Evolutionary conservation across 495 filamentous ascomycete genomes (phyloP).

Genomic region (Lentithecium fluviatile): DNA sequence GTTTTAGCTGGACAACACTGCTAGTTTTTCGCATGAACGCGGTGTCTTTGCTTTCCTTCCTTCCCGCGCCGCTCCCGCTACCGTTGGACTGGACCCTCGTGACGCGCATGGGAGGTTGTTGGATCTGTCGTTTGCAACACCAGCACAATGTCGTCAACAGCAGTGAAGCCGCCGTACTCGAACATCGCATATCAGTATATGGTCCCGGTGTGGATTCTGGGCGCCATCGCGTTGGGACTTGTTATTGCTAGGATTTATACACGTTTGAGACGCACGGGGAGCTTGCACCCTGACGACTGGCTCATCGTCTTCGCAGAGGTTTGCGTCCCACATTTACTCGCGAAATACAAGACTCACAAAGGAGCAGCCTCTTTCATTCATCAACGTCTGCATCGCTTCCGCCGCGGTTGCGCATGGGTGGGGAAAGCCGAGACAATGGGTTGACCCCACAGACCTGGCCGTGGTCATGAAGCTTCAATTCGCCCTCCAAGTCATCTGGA

Average conservation of each 20-base stretch:
- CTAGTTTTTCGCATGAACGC: too few species aligned
- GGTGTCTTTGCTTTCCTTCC: too few species aligned
- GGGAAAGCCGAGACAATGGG: not conserved
- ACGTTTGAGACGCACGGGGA: not conserved
- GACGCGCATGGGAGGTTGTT: not conserved
- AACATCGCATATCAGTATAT: not conserved
- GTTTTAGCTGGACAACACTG: too few species aligned
- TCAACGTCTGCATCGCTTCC: slow-evolving; percentile 1
- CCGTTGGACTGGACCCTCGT: too few species aligned
- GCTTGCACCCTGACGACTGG: not conserved
- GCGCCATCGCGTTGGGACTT: not conserved
- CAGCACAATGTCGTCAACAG: not conserved
- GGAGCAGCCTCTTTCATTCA: slow-evolving; percentile 13
- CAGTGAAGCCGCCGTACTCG: not conserved
- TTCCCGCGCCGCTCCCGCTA: too few species aligned
- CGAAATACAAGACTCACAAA: too few species aligned
- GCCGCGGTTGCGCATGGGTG: slow-evolving; percentile 11
- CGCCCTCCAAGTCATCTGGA: slow-evolving; percentile 16
- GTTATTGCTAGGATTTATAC: not conserved
- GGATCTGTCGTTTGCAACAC: not conserved
- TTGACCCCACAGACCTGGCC: slow-evolving; percentile 3
- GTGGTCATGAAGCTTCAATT: slow-evolving; percentile 21
- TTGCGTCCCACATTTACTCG: too few species aligned
- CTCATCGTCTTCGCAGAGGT: not conserved
- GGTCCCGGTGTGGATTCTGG: not conserved